phyloP scores from a whole-genome alignment of 2,329 filamentous ascomycete genomes.

The Colletotrichum abscissum region DNA sequence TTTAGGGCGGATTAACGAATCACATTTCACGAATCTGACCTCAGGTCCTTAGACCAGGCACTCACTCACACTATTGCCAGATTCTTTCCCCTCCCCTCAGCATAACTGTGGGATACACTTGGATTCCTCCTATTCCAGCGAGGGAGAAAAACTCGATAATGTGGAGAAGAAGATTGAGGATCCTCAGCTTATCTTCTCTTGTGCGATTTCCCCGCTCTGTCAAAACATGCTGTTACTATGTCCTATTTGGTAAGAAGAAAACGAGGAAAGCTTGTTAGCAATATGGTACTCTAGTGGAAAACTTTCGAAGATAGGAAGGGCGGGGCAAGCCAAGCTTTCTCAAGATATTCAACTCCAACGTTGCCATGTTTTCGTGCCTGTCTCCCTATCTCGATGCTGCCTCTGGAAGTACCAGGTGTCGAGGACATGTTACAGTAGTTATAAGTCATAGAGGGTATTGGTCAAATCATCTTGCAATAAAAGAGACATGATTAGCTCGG shows the following conservation, averaged over 20 bases:
- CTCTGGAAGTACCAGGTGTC: too few species aligned
- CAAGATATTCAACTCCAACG: conserved; percentile 16
- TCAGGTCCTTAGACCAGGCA: conserved; percentile 5
- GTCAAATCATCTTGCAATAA: background rate
- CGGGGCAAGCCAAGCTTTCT: background rate
- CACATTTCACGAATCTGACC: background rate
- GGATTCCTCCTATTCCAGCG: background rate
- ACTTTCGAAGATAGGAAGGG: conserved; percentile 16
- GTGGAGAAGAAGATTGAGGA: conserved; percentile 19
- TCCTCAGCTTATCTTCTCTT: conserved; percentile 14
- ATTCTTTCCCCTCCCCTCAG: background rate
- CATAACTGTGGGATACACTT: background rate
- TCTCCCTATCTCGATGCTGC: background rate
- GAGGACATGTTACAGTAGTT: background rate
- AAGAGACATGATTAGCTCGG: too few species aligned
- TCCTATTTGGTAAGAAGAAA: conserved; percentile 14
- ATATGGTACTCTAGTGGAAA: background rate
- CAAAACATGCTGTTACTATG: conserved; percentile 7
- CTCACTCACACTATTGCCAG: background rate
- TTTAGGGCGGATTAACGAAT: background rate
- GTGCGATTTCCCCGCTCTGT: background rate
- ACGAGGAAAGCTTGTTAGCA: background rate
- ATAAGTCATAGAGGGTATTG: background rate
- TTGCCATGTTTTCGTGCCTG: background rate
- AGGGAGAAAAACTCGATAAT: conserved; percentile 2